phyloP scores from a whole-genome alignment of 306 rosid genomes.

The Begonia loranthoides region DNA sequence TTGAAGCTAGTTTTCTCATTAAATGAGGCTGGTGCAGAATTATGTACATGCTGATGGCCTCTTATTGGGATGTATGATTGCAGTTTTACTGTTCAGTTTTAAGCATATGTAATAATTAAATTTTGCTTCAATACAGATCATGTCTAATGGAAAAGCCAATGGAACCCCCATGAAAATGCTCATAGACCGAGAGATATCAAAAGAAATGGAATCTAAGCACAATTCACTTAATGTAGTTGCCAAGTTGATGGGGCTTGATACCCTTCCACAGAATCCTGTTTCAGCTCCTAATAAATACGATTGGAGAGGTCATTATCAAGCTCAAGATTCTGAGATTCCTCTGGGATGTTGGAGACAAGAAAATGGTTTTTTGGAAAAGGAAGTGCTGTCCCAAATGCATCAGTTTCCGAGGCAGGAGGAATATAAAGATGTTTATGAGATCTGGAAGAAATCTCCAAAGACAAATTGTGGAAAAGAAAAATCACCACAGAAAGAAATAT shows the following conservation, averaged over 20 bases:
- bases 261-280: constrained; percentile 44
- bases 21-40: too few species aligned
- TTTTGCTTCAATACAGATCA: constrained; percentile 24
- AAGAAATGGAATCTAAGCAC: constrained; percentile 42
- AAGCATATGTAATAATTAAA: too few species aligned
- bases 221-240: constrained; percentile 75
- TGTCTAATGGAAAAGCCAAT: constrained; percentile 37
- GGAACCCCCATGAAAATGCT: constrained; percentile 68
- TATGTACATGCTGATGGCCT: too few species aligned
- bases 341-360: constrained; percentile 30
- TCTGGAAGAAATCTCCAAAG: constrained; percentile 58
- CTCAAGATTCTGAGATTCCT: constrained; percentile 20
- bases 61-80: too few species aligned
- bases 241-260: constrained; percentile 88
- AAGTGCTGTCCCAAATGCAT: constrained; percentile 32
- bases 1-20: neutral
- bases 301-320: constrained; percentile 29
- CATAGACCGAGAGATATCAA: constrained; percentile 72
- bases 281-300: constrained; percentile 37
- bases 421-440: constrained; percentile 47
- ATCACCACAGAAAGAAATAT: constrained; percentile 15
- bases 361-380: constrained; percentile 34
- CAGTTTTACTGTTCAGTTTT: too few species aligned
- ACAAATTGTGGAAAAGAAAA: constrained; percentile 33
- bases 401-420: constrained; percentile 27